Evolutionary conservation across 345 rosid species (phyloP), one percentile per base, ranked within the genome.

Genomic region (Microcos paniculata): DNA sequence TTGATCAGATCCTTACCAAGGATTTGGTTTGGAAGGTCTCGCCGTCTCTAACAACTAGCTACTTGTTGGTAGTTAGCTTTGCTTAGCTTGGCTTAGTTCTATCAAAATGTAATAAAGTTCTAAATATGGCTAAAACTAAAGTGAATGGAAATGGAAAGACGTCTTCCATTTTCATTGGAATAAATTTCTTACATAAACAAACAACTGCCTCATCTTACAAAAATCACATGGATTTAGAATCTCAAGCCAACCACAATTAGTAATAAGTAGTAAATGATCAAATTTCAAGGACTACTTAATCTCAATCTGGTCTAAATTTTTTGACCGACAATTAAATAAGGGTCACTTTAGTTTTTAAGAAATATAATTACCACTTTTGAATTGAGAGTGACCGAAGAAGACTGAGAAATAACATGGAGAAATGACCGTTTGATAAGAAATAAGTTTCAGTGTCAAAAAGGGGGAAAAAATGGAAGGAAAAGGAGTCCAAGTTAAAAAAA

Each of bases 401-500:
- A 67, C 56, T 48, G 72, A 48, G 42, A 69, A 67, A 26, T 45
- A 46, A 46, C 35, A 66, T 24, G 53, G 53, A 15, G 45, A 48
- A 6, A 49, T 9, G 26, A 49, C 38, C 53, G 4, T 26, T 28
- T 8, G 11, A 24, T 43, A 19, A 40, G 1, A 10, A 40, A 21
- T 24, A 45, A 67, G 23, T 67, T 67, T 69, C 26, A 28, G 72
- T 49, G 72, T 69, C 43, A 49, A 69, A 48, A 49, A 19, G 3
- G 7, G 30, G 13, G 9, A 19, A 52, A 38, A 63, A 16, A 15
- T 31, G 31, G 31, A 7, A 21, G 21, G 21, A 55, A 21, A 3
- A 8, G 18, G 0, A 11, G 9, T 6, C 1, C 28, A 14, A 12
- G 24, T 65, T 65, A 65, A 65, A 23, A 9, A 67, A 69, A 48